Evolutionary conservation across 345 rosid genomes (phyloP), one percentile per base, ranked within the genome.

Genomic region (Linum tenue): DNA sequence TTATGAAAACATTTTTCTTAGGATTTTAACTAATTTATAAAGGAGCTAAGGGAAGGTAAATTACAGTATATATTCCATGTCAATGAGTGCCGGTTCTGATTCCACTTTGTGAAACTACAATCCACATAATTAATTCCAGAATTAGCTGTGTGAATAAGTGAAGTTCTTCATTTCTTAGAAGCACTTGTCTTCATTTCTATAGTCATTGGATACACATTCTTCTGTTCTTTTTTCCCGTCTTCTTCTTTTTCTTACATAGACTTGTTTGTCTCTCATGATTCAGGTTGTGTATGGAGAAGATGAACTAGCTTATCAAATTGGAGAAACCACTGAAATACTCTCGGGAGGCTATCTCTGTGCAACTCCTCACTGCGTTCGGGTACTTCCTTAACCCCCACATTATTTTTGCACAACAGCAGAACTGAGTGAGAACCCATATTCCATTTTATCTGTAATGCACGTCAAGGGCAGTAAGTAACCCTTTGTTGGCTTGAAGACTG

Each of bases 261-360:
- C 36, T 56, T 65, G 11, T 37, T 1, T 56, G 61, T 35, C 56
- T 70, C 53, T 42, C 53, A 60, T 73, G 61, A 16, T 4, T 56
- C 70, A 92, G 96, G 97, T 79, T 79, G 83, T 81, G 22, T 89
- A 76, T 78, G 88, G 85, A 67, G 90, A 83, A 75, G 82, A 89
- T 73, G 90, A 92, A 78, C 86, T 92, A 76, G 97, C 97, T 58
- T 92, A 87, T 77, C 98, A 92, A 78, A 82, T 92, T 73, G 98
- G 98, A 38, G 98, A 92, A 82, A 92, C 97, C 58, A 78, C 95
- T 55, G 82, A 83, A 72, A 82, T 89, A 72, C 73, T 89, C 37
- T 89, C 94, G 50, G 67, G 77, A 63, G 92, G 98, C 66, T 87
- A 75, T 78, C 98, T 92, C 57, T 89, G 97, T 73, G 96, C 96